These are phyloP conservation scores for Adansonia gregorii DNA, from an alignment of 441 rosid genomes.

Conservation along the genomic window DNA sequence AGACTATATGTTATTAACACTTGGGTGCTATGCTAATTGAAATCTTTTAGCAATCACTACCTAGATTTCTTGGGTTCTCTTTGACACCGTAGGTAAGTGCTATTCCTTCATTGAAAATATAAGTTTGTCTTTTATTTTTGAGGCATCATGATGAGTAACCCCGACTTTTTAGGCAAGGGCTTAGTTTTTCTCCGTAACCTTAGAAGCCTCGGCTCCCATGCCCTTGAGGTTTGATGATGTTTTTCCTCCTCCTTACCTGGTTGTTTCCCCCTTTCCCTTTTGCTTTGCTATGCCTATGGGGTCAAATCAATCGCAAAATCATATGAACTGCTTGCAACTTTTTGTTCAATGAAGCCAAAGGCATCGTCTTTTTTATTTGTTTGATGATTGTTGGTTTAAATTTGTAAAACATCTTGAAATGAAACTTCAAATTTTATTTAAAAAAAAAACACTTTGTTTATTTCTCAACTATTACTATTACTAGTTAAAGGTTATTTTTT, in stretches of 20 bases:
- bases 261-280: neutral
- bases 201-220: slow-evolving; percentile 16
- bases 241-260: neutral
- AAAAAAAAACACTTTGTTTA: too few relatives aligned
- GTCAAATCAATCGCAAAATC: neutral
- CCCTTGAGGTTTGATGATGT: slow-evolving; percentile 4
- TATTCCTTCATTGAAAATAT: neutral
- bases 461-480: too few relatives aligned
- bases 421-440: too few relatives aligned
- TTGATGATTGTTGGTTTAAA: neutral
- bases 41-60: neutral
- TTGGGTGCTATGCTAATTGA: neutral
- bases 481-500: too few relatives aligned
- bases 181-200: slow-evolving; percentile 17
- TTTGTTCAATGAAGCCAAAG: neutral
- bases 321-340: neutral
- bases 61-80: neutral
- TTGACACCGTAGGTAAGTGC: neutral
- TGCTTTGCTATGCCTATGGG: neutral
- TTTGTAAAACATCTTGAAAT: neutral
- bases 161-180: neutral
- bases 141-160: neutral
- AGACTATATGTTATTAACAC: neutral
- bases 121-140: slow-evolving; percentile 3
- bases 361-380: neutral